A percentile compares a stretch with the other conserved stretches of the same genome.
These are phyloP conservation scores for Aureobasidium sp. DNA, from an alignment of 2,329 filamentous ascomycete species.

Conservation along the genomic window DNA sequence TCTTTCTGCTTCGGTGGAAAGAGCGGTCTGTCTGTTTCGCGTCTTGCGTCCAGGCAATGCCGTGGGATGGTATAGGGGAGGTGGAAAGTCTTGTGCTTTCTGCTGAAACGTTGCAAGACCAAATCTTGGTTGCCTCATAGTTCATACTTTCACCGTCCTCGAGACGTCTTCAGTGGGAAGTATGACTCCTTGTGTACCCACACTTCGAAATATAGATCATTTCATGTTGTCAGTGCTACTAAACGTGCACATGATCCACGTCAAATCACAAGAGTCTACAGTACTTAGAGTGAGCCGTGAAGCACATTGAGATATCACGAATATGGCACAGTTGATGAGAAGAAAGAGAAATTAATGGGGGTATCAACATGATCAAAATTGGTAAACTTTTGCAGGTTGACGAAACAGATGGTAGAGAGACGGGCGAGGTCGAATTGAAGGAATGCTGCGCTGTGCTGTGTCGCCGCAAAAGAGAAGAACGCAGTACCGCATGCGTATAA, in stretches of 20 bases:
- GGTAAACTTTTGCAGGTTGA: slow-evolving; percentile 9
- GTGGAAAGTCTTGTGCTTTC: background rate
- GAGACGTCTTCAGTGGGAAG: slow-evolving; percentile 12
- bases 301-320: background rate
- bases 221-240: too few species aligned
- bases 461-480: background rate
- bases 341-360: background rate
- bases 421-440: slow-evolving; percentile 13
- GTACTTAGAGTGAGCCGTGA: background rate
- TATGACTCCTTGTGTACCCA: slow-evolving; percentile 17
- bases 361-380: slow-evolving; percentile 11
- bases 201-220: background rate
- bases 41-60: slow-evolving; percentile 17
- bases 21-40: slow-evolving; percentile 17
- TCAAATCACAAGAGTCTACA: too few species aligned
- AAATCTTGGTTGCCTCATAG: slow-evolving; percentile 15
- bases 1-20: slow-evolving; percentile 8
- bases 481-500: slow-evolving; percentile 14
- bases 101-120: slow-evolving; percentile 15
- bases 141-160: slow-evolving; percentile 16
- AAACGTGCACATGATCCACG: too few species aligned
- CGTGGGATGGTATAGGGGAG: slow-evolving; percentile 16
- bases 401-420: slow-evolving; percentile 1
- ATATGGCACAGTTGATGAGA: background rate
- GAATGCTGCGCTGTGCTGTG: slow-evolving; percentile 15